Conservation (phyloP, 176 grass and related monocot genomes). For the Carex scoparia region DNA sequence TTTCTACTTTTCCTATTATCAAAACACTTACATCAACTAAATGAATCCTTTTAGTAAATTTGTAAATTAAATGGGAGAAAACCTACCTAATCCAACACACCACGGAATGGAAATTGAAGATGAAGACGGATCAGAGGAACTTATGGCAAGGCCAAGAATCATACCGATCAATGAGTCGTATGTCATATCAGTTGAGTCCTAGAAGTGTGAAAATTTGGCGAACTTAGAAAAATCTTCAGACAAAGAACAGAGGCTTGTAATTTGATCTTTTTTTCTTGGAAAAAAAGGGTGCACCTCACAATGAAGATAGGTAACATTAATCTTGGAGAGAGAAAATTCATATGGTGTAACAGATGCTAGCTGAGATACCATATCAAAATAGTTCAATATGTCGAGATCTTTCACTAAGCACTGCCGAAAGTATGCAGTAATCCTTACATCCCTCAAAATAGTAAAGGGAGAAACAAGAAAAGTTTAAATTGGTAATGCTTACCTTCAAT, state of each 20-base stretch:
- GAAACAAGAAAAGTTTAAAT: background rate
- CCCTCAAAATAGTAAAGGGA: constrained; percentile 21
- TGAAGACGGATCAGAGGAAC: constrained; percentile 25
- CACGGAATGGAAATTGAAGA: constrained; percentile 33
- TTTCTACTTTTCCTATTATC: no score
- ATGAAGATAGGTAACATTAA: constrained; percentile 43
- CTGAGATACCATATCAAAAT: constrained; percentile 29
- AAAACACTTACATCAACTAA: background rate
- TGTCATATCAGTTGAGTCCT: constrained; percentile 19
- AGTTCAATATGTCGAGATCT: constrained; percentile 31
- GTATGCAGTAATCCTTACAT: constrained; percentile 46
- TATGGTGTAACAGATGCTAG: constrained; percentile 30
- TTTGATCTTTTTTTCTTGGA: background rate
- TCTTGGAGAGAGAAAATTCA: constrained; percentile 41
- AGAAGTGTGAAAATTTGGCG: constrained; percentile 4
- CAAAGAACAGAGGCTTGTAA: background rate
- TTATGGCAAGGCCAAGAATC: constrained; percentile 50
- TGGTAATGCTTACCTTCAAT: constrained; percentile 40
- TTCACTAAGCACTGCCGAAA: constrained; percentile 65
- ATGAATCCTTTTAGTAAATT: no score
- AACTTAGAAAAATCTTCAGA: background rate
- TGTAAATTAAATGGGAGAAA: background rate
- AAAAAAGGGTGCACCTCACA: constrained; percentile 28
- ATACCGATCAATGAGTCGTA: constrained; percentile 33
- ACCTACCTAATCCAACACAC: constrained; percentile 50